Evolutionary conservation across 2,329 filamentous ascomycete species (phyloP).

Genomic region (Clonostachys solani): DNA sequence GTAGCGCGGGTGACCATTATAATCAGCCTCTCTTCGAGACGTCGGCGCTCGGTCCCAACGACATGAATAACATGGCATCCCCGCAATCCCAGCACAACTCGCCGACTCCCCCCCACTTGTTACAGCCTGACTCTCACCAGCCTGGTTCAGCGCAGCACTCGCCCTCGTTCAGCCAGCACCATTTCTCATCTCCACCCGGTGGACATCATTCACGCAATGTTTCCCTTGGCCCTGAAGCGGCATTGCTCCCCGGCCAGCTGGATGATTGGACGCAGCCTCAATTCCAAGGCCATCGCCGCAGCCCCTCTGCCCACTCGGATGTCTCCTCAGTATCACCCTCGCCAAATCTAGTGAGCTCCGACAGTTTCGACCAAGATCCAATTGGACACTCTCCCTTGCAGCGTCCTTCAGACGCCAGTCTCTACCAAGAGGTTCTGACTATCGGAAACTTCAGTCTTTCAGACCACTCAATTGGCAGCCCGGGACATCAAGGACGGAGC

Average conservation of each 20-base stretch:
- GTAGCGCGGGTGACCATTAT: constrained; percentile 51
- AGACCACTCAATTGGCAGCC: constrained; percentile 62
- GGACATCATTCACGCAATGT: constrained; percentile 46
- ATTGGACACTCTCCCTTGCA: constrained; percentile 77
- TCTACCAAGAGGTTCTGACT: constrained; percentile 75
- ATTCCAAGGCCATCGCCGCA: constrained; percentile 80
- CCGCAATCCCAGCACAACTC: constrained; percentile 48
- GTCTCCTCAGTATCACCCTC: constrained; percentile 83
- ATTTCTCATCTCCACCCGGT: constrained; percentile 39
- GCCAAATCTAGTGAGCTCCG: constrained; percentile 73
- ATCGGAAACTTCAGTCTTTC: constrained; percentile 80
- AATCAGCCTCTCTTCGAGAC: constrained; percentile 57
- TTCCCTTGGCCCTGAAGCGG: constrained; percentile 53
- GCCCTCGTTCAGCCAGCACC: constrained; percentile 51
- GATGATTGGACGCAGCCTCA: constrained; percentile 50
- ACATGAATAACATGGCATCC: constrained; percentile 50
- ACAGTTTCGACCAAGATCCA: constrained; percentile 72
- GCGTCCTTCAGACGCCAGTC: constrained; percentile 62
- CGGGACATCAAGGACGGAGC: constrained; percentile 67
- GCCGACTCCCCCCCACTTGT: constrained; percentile 50
- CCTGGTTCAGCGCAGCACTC: constrained; percentile 49
- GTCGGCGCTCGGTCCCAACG: constrained; percentile 34
- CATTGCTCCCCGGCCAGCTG: constrained; percentile 47
- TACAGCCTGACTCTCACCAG: constrained; percentile 42
- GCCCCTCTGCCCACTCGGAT: constrained; percentile 88